A percentile compares a stretch with the other conserved stretches of the same genome.
These are phyloP conservation scores for Hyphodiscus sp. DNA, from an alignment of 2,329 filamentous ascomycete species.

Conservation along the genomic window DNA sequence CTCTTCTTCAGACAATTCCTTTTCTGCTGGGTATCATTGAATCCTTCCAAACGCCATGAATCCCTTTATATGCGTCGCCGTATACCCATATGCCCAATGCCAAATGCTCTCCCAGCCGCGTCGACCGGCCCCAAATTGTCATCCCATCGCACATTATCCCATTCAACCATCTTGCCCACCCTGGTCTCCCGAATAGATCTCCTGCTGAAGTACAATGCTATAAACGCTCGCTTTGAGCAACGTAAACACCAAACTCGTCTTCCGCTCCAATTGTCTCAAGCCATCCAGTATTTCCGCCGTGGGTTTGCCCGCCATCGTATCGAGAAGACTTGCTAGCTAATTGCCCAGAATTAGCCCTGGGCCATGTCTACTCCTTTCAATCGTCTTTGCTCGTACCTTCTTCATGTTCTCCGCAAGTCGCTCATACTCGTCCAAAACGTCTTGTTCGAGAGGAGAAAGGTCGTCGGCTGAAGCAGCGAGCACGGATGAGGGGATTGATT, in stretches of 20 bases:
- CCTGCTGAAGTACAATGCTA: constrained; percentile 96
- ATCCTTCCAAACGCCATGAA: constrained; percentile 13
- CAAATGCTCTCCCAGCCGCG: not conserved
- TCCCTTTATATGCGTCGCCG: not conserved
- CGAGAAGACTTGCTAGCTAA: constrained; percentile 53
- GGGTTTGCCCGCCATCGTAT: constrained; percentile 60
- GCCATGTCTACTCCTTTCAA: not conserved
- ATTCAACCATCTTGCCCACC: constrained; percentile 19
- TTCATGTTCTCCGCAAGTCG: constrained; percentile 85
- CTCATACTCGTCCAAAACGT: constrained; percentile 91
- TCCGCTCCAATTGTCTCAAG: constrained; percentile 80
- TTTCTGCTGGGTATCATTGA: constrained; percentile 15
- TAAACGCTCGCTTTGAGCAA: constrained; percentile 97
- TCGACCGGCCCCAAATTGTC: not conserved
- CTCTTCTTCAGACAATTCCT: not conserved
- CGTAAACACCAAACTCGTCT: constrained; percentile 92
- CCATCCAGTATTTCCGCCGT: constrained; percentile 81
- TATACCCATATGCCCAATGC: not conserved
- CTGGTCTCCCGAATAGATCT: constrained; percentile 68
- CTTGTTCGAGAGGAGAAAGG: constrained; percentile 78
- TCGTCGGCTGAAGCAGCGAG: constrained; percentile 32
- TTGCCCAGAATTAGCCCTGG: not conserved
- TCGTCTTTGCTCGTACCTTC: constrained; percentile 51
- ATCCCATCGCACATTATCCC: not conserved
- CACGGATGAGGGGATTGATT: not conserved